Base-by-base conservation (phyloP, 768 basidiomycete genomes). In the Basidioascus undulatus region DNA sequence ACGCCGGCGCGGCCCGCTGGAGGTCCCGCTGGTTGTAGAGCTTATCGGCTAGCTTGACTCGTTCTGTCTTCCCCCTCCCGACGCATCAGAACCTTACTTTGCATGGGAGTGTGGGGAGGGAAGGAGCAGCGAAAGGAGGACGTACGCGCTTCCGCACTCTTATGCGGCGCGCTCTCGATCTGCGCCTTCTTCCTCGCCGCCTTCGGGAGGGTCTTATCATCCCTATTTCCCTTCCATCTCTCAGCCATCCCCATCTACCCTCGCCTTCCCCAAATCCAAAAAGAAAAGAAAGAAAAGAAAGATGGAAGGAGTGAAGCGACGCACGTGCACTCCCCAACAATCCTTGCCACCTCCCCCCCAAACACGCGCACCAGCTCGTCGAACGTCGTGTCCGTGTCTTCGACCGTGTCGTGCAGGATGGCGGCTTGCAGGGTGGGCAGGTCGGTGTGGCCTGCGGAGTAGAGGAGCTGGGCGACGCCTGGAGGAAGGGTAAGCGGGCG, bases 391-490 rank as follows among this genome's bases (percentile, higher is more conserved):
- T 55, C 51, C 11, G 59, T 60, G 36, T 60, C 59, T 41, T 60
- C 59, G 12, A 60, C 51, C 4, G 56, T 55, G 42, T 60, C 59
- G 38, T 60, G 59, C 27, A 58, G 35, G 5, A 59, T 44, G 0
- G 59, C 59, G 0, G 59, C 57, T 37, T 56, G 53, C 1, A 60
- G 35, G 0, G 55, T 53, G n/a, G 47, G 38, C 16, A 57, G 44
- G 41, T 56, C 50, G 5, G 48, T 51, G 15, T 56, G 46, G 18
- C 56, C 56, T 9, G 55, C 53, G 6, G 51, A 48, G 6, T 55
- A 51, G 9, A 57, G 49, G 36, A 53, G 51, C 39, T 55, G 55
- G 11, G 56, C 52, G 3, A 56, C 55, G n/a, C n/a, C n/a, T n/a
- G n/a, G n/a, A n/a, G n/a, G n/a, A n/a, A n/a, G n/a, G n/a, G n/a